A percentile compares a stretch with the other conserved stretches of the same genome.
These are phyloP conservation scores for Acorus calamus DNA, from an alignment of 106 monocot species.

Conservation along the genomic window DNA sequence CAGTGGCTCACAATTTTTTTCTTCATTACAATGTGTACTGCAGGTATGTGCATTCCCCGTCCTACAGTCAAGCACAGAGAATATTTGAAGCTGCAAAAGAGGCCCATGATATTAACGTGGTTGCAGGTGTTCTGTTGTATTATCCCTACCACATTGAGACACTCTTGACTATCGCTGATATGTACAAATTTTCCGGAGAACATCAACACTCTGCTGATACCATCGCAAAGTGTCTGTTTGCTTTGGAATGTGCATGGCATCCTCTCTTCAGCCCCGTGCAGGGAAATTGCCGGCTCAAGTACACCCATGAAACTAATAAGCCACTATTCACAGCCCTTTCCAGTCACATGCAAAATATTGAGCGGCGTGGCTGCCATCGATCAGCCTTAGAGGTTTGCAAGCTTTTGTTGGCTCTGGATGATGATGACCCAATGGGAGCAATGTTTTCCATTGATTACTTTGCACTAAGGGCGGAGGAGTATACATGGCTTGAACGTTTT, in stretches of 20 bases:
- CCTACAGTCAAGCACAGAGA: constrained; percentile 61
- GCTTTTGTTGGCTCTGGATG: constrained; percentile 70
- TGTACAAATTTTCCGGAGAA: constrained; percentile 95
- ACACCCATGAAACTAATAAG: constrained; percentile 72
- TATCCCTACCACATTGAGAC: constrained; percentile 85
- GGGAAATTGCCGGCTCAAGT: constrained; percentile 63
- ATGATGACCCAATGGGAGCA: constrained; percentile 87
- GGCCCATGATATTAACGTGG: constrained; percentile 75
- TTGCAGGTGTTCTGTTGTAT: constrained; percentile 56
- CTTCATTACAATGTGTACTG: not conserved
- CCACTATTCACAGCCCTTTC: constrained; percentile 85
- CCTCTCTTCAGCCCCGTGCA: constrained; percentile 61
- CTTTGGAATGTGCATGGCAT: constrained; percentile 92
- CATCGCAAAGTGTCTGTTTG: constrained; percentile 75
- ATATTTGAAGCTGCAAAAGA: constrained; percentile 81
- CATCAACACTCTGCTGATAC: constrained; percentile 84
- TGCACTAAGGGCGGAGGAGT: constrained; percentile 76
- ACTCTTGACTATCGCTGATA: constrained; percentile 82
- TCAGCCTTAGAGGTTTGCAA: constrained; percentile 97
- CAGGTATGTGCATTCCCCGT: constrained; percentile 61
- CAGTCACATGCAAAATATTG: constrained; percentile 84
- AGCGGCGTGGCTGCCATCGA: constrained; percentile 89
- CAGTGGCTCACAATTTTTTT: not conserved
- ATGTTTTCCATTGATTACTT: constrained; percentile 95
- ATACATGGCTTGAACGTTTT: constrained; percentile 78